Base-by-base conservation (phyloP, 164 flowering plant species). In the Chloranthus sessilifolius region DNA sequence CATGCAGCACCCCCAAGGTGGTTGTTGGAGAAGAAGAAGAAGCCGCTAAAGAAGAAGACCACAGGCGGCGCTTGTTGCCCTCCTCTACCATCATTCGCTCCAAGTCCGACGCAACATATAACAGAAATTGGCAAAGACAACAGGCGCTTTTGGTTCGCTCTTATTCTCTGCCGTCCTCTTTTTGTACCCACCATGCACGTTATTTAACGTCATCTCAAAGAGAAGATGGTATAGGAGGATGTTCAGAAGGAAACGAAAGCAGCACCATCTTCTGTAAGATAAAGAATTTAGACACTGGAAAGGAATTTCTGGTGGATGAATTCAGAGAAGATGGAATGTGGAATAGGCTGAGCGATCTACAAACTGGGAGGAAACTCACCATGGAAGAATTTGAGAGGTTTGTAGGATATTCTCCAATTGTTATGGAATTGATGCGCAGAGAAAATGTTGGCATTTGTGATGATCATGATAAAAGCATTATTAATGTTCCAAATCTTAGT, bases 301-400 rank as follows among this genome's bases (percentile, higher is more conserved):
- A 77, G 46, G 96, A 81, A 53, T 92, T 92, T 48, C 51, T 92
- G 4, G 92, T 92, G 1, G 86, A 80, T 14, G 92, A 80, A 55
- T 68, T 50, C 20, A 67, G 58, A 26, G 72, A 85, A 9, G 67
- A 83, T 26, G 98, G 95, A n/a, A 75, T 66, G 74, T 79, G 85
- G 87, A 82, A 83, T 38, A 63, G 67, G 56, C 62, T 91, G 3
- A 77, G 88, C 24, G 98, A 91, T 55, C 52, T 80, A 3, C 81
- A 85, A 20, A 88, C 98, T 0, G 98, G 98, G 45, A 76, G 74
- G 59, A 75, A 83, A 25, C 65, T 92, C 2, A 82, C 88, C 4
- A 65, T 77, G 80, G 96, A 92, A 20, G 96, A 92, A 66, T 88
- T 92, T 21, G 98, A 88, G 65, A 83, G 78, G 54, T 60, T 67